Percentiles rank a stretch among this genome's conserved stretches.
Conservation (phyloP, 2,329 filamentous ascomycete genomes). For the Hypoxylon sp. region DNA sequence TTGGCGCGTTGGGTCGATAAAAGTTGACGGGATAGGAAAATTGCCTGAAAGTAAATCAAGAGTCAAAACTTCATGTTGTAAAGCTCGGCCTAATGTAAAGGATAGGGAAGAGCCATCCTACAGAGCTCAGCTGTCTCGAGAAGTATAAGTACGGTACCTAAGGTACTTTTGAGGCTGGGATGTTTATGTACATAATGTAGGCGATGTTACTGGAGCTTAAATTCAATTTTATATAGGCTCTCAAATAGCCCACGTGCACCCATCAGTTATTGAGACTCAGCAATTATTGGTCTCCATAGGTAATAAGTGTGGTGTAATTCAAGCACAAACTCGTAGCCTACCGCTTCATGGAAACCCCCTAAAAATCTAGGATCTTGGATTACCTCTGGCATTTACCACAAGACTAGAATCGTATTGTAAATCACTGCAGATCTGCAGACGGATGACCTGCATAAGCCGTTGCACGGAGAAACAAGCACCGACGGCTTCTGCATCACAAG, state of each 20-base stretch:
- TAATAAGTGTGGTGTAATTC: slow-evolving; percentile 2
- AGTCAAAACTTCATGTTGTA: not conserved
- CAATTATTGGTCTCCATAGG: slow-evolving; percentile 20
- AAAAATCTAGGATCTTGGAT: slow-evolving; percentile 6
- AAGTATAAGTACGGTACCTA: slow-evolving; percentile 5
- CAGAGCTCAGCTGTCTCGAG: not conserved
- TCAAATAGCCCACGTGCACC: slow-evolving; percentile 19
- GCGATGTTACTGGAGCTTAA: not conserved
- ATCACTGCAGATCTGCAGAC: slow-evolving; percentile 25
- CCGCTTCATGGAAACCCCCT: slow-evolving; percentile 4
- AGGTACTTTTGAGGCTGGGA: not conserved
- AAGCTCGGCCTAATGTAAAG: not conserved
- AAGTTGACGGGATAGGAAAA: not conserved
- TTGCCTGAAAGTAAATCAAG: not conserved
- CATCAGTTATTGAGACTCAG: slow-evolving; percentile 7
- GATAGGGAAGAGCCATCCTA: not conserved
- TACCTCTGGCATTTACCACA: slow-evolving; percentile 16
- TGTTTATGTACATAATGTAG: no score
- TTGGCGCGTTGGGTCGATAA: not conserved
- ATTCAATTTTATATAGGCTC: not conserved
- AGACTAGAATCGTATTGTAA: slow-evolving; percentile 17
- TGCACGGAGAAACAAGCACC: slow-evolving; percentile 28
- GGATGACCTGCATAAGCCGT: slow-evolving; percentile 36
- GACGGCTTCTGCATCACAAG: slow-evolving; percentile 32
- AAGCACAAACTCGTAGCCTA: slow-evolving; percentile 14